These are phyloP conservation scores for Fomitiporia mediterranea DNA, from an alignment of 1,284 basidiomycete genomes.

Conservation along the genomic window DNA sequence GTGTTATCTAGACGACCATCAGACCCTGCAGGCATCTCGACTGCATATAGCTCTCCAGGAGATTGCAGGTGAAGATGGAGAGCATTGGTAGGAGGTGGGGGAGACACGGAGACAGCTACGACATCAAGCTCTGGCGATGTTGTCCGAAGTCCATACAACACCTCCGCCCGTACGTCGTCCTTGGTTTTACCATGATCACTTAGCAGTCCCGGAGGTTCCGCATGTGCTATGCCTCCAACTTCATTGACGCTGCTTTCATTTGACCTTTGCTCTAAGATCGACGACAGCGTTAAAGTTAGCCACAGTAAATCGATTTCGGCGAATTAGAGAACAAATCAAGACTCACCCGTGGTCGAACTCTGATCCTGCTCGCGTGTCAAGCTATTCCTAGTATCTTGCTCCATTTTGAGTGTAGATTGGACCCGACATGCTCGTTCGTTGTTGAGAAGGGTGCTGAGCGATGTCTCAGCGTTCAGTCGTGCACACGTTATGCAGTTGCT, in stretches of 20 bases:
- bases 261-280: not conserved
- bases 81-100: slow-evolving; percentile 1
- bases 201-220: not conserved
- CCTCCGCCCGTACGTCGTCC: not conserved
- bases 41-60: not conserved
- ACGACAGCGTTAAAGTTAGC: not conserved
- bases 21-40: not conserved
- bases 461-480: too few relatives aligned
- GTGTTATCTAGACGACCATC: not conserved
- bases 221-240: not conserved
- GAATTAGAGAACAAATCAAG: not conserved
- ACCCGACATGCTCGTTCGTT: too few relatives aligned
- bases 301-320: not conserved
- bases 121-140: not conserved
- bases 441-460: too few relatives aligned
- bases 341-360: not conserved
- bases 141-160: slow-evolving; percentile 1
- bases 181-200: not conserved
- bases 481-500: too few relatives aligned
- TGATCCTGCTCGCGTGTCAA: not conserved
- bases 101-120: not conserved
- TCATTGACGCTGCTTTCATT: not conserved
- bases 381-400: not conserved
- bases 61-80: slow-evolving; percentile 3
- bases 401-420: not conserved